Percentiles rank a stretch among this genome's conserved stretches.
Evolutionary conservation across 306 rosid species (phyloP).

Genomic region (Gillenia trifoliata): DNA sequence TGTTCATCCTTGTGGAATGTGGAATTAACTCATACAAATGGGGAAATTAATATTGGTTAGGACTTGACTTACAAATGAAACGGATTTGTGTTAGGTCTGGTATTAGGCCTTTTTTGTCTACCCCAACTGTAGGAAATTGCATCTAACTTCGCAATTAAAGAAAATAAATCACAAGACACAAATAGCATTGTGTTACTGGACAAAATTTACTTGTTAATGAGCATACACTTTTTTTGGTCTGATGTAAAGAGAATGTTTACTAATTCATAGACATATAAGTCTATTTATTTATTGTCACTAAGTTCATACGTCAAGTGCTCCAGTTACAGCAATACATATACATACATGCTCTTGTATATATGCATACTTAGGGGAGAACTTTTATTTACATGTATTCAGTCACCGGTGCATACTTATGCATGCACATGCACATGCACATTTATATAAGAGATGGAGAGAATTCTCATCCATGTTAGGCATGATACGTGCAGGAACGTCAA

Average conservation of each 20-base stretch:
- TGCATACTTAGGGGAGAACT: background rate
- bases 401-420: background rate
- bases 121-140: background rate
- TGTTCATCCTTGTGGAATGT: background rate
- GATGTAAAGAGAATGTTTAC: background rate
- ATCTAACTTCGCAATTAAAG: background rate
- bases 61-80: background rate
- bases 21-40: background rate
- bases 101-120: background rate
- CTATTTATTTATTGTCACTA: background rate
- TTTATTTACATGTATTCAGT: background rate
- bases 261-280: background rate
- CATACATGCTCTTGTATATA: background rate
- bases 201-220: background rate
- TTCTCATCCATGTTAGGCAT: background rate
- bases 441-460: background rate
- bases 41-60: background rate
- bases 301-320: no score
- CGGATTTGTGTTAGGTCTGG: background rate
- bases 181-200: background rate
- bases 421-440: background rate
- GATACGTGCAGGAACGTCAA: constrained; percentile 41
- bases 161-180: background rate
- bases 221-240: background rate
- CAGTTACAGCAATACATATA: background rate